Conservation (phyloP, 305 asterid genomes). For the Fraxinus ornus region DNA sequence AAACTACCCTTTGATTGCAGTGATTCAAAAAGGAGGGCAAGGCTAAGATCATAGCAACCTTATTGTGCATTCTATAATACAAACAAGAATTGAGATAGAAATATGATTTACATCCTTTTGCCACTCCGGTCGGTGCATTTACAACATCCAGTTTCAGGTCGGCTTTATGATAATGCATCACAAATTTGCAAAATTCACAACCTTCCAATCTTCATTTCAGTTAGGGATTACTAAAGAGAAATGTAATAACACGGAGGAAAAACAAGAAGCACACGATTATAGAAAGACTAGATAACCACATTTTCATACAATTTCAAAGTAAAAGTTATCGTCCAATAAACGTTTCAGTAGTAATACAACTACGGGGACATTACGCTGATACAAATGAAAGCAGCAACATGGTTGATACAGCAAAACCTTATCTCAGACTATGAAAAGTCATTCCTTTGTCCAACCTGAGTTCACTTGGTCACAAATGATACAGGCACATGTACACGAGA, state of each 20-base stretch:
- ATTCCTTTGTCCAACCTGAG: slow-evolving; percentile 4
- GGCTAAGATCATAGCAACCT: background rate
- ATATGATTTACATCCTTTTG: background rate
- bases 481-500: slow-evolving; percentile 12
- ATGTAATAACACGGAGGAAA: too few relatives aligned
- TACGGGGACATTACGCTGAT: background rate
- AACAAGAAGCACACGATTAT: background rate
- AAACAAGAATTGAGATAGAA: background rate
- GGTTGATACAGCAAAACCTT: background rate
- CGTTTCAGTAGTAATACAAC: background rate
- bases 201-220: background rate
- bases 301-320: background rate
- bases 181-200: background rate
- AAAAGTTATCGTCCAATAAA: background rate
- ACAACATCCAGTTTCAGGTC: background rate
- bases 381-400: slow-evolving; percentile 7
- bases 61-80: background rate
- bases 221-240: too few relatives aligned
- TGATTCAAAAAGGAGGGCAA: background rate
- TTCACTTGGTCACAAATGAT: slow-evolving; percentile 19
- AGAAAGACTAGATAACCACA: background rate
- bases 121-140: too few relatives aligned
- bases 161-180: background rate
- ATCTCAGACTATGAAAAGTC: background rate
- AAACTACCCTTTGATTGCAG: background rate